Percentiles rank a stretch among this genome's conserved stretches.
These are phyloP conservation scores for Lipomyces mesembrius DNA, from an alignment of 805 yeast species.

Conservation along the genomic window DNA sequence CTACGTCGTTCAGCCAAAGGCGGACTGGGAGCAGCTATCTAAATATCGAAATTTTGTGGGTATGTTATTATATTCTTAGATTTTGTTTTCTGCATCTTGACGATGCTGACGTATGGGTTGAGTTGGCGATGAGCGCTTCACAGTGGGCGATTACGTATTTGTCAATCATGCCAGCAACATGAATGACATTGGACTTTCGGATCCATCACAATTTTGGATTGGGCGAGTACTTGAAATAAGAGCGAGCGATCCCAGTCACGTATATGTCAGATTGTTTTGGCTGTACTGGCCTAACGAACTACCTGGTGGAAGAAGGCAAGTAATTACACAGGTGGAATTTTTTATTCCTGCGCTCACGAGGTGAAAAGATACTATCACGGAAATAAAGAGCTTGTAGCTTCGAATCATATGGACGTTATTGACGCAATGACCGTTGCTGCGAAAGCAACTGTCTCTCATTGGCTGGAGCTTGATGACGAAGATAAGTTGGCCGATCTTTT, in stretches of 20 bases:
- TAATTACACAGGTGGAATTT: background rate
- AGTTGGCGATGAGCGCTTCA: slow-evolving; percentile 31
- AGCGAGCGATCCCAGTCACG: slow-evolving; percentile 25
- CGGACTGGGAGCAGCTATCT: slow-evolving; percentile 20
- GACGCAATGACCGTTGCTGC: slow-evolving; percentile 33
- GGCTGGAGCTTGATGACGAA: slow-evolving; percentile 22
- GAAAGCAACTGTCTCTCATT: slow-evolving; percentile 27
- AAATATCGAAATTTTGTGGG: slow-evolving; percentile 26
- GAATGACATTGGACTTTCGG: background rate
- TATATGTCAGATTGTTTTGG: slow-evolving; percentile 30
- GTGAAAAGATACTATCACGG: slow-evolving; percentile 29
- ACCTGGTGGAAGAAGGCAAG: slow-evolving; percentile 32
- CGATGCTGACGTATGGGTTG: background rate
- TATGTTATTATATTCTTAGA: slow-evolving; percentile 2
- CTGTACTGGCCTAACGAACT: slow-evolving; percentile 37
- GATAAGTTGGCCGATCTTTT: slow-evolving; percentile 24
- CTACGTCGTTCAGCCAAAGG: slow-evolving; percentile 23
- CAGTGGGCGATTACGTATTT: slow-evolving; percentile 31
- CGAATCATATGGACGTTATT: slow-evolving; percentile 33
- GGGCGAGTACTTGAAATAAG: slow-evolving; percentile 32
- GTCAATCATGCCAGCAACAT: slow-evolving; percentile 23
- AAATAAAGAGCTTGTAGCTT: slow-evolving; percentile 32
- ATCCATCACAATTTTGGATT: slow-evolving; percentile 28
- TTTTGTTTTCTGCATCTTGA: background rate
- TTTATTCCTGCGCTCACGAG: background rate